Evolutionary conservation across 169 alveolate genomes (phyloP).

Genomic region (Eimeria sp.): DNA sequence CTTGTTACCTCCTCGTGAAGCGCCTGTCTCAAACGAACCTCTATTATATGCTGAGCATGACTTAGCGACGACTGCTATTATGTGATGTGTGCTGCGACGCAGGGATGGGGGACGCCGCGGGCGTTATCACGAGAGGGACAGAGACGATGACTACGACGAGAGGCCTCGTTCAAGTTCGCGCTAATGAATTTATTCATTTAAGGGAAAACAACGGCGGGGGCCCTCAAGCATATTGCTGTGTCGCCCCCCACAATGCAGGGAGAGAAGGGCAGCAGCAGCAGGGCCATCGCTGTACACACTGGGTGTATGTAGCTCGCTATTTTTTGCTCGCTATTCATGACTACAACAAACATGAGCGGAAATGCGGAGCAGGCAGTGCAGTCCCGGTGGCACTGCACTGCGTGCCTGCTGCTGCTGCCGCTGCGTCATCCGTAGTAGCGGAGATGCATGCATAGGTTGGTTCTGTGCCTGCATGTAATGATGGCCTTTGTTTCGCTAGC

Average conservation of each 20-base stretch:
- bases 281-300: background rate
- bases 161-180: conserved; percentile 43
- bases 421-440: background rate
- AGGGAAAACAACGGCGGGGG: background rate
- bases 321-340: background rate
- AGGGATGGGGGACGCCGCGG: conserved; percentile 38
- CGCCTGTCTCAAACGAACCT: background rate
- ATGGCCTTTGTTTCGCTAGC: background rate
- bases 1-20: conserved; percentile 32
- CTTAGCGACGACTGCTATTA: too few species aligned
- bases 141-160: conserved; percentile 19
- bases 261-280: background rate
- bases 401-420: conserved; percentile 1
- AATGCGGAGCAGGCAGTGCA: background rate
- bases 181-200: background rate
- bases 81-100: conserved; percentile 19
- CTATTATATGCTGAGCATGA: background rate
- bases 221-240: background rate
- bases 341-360: background rate
- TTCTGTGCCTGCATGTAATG: background rate
- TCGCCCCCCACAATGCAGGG: background rate
- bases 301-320: background rate
- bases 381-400: background rate
- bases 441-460: conserved; percentile 11
- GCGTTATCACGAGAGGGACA: conserved; percentile 45